Percentiles rank a stretch among this genome's conserved stretches.
These are phyloP conservation scores for Neurospora tetrasperma DNA, from an alignment of 495 filamentous ascomycete species.

Conservation along the genomic window DNA sequence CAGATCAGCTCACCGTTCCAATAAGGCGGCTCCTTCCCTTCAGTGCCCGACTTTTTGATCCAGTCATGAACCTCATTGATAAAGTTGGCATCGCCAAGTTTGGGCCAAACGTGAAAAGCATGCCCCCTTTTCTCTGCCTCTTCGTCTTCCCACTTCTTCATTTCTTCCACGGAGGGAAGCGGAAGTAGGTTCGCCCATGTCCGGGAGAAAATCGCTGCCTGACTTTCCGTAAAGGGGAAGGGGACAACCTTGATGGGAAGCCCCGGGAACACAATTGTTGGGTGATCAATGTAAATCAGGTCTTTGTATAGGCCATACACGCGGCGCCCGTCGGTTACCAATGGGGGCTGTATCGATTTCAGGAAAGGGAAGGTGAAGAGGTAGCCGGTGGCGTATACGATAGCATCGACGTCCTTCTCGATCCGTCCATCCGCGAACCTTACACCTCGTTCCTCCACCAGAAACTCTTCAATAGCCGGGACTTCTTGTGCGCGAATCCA, in stretches of 20 bases:
- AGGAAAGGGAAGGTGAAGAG: slow-evolving; percentile 65
- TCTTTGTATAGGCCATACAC: slow-evolving; percentile 64
- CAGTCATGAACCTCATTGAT: slow-evolving; percentile 61
- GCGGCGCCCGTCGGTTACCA: slow-evolving; percentile 59
- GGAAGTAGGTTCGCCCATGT: slow-evolving; percentile 58
- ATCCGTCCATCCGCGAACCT: slow-evolving; percentile 31
- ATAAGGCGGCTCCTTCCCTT: slow-evolving; percentile 50
- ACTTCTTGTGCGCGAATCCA: slow-evolving; percentile 28
- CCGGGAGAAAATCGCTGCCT: slow-evolving; percentile 65
- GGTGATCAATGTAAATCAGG: slow-evolving; percentile 62
- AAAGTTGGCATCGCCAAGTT: slow-evolving; percentile 58
- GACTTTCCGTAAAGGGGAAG: slow-evolving; percentile 69
- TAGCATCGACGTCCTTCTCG: slow-evolving; percentile 51
- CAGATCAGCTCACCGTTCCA: slow-evolving; percentile 62
- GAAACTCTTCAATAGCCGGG: slow-evolving; percentile 31
- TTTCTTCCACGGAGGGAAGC: slow-evolving; percentile 51
- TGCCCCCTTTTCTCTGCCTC: slow-evolving; percentile 20
- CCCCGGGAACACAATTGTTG: slow-evolving; percentile 68
- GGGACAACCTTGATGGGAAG: slow-evolving; percentile 74
- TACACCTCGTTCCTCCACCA: slow-evolving; percentile 25
- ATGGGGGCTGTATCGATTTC: slow-evolving; percentile 39
- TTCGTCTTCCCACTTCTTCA: slow-evolving; percentile 49
- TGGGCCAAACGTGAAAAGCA: slow-evolving; percentile 53
- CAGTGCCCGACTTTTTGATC: slow-evolving; percentile 35
- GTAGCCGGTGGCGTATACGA: slow-evolving; percentile 70